Percentiles rank a stretch among this genome's conserved stretches.
These are phyloP conservation scores for Pyrus communis DNA, from an alignment of 306 rosid species.

Conservation along the genomic window DNA sequence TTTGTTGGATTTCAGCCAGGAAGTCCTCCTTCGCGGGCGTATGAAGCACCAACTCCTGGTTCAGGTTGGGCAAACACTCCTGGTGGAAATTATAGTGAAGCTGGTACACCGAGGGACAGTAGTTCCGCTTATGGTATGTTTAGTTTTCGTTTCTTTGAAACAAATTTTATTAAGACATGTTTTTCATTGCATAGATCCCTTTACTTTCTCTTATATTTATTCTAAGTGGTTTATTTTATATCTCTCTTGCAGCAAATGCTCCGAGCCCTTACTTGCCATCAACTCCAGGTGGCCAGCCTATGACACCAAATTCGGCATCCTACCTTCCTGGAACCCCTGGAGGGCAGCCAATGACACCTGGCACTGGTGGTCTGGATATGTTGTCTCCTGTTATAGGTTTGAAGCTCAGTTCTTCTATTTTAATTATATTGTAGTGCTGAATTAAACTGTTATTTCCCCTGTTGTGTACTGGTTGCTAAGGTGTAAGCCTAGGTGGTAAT, in stretches of 20 bases:
- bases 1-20: constrained; percentile 55
- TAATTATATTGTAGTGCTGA: not conserved
- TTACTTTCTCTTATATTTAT: not conserved
- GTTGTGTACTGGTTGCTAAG: not conserved
- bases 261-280: constrained; percentile 99
- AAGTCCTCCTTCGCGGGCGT: constrained; percentile 84
- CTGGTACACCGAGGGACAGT: constrained; percentile 82
- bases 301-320: constrained; percentile 94
- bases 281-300: constrained; percentile 99
- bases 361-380: constrained; percentile 89
- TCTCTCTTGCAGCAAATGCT: constrained; percentile 71
- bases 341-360: constrained; percentile 99
- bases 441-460: not conserved
- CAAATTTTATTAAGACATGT: not conserved
- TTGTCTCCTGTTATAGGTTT: constrained; percentile 94
- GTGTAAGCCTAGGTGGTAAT: not conserved
- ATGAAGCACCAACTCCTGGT: constrained; percentile 99
- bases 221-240: not conserved
- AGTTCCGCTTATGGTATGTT: constrained; percentile 64
- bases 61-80: constrained; percentile 97
- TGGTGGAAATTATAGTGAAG: constrained; percentile 83
- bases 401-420: not conserved
- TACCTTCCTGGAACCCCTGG: constrained; percentile 99
- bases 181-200: not conserved
- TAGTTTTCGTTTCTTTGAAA: not conserved